phyloP scores from a whole-genome alignment of 371 early-diverging fungal species.

The Rhizopus arrhizus region DNA sequence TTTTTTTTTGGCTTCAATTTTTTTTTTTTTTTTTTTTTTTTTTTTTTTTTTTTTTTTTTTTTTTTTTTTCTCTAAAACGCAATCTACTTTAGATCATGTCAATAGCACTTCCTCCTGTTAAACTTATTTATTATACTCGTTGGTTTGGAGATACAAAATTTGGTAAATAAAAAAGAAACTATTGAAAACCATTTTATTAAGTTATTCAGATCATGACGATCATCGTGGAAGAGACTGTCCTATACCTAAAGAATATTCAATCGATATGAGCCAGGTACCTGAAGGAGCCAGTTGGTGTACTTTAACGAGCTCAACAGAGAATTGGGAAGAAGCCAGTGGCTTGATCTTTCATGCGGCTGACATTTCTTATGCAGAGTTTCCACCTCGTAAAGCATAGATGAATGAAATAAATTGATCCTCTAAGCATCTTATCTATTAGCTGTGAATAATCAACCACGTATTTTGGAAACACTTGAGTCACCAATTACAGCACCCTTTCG shows the following conservation, averaged over 20 bases:
- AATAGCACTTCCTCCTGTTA: slow-evolving; percentile 29
- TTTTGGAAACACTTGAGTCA: slow-evolving; percentile 42
- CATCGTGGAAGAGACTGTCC: slow-evolving; percentile 22
- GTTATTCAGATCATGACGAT: background rate
- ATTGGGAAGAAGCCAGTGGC: slow-evolving; percentile 30
- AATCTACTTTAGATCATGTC: background rate
- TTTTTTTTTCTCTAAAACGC: background rate
- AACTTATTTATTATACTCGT: slow-evolving; percentile 38
- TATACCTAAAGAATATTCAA: slow-evolving; percentile 29
- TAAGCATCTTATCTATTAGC: slow-evolving; percentile 16
- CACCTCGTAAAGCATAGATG: slow-evolving; percentile 24
- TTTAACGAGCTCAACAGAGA: slow-evolving; percentile 22
- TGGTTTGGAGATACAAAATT: slow-evolving; percentile 30
- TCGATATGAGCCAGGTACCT: slow-evolving; percentile 7
- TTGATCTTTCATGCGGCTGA: slow-evolving; percentile 44
- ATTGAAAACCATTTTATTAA: background rate
- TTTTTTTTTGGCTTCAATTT: background rate
- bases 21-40: background rate
- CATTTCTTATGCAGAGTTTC: slow-evolving; percentile 12
- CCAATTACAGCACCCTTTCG: slow-evolving; percentile 38
- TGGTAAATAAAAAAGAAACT: slow-evolving; percentile 8
- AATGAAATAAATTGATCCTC: background rate
- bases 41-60: background rate
- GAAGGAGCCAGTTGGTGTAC: slow-evolving; percentile 36
- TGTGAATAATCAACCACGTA: slow-evolving; percentile 36